phyloP scores from a whole-genome alignment of 345 rosid species.

The Lepidium aucheri region DNA sequence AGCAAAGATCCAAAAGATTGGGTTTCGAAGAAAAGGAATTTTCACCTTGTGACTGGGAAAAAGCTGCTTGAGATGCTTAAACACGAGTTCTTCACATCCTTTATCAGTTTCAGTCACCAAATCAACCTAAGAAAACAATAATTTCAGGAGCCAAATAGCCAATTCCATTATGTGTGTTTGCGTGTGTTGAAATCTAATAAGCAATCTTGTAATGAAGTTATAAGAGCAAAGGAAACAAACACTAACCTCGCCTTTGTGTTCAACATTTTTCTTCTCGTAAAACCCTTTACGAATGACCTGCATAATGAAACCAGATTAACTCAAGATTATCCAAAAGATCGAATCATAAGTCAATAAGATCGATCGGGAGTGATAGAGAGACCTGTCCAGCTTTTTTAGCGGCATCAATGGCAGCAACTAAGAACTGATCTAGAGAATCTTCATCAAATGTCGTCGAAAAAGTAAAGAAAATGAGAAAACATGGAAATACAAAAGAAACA shows the following conservation, averaged over 20 bases:
- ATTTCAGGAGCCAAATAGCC: neutral
- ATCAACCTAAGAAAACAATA: constrained; percentile 53
- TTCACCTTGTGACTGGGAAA: constrained; percentile 71
- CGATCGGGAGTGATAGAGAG: neutral
- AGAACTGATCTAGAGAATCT: constrained; percentile 53
- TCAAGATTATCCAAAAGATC: neutral
- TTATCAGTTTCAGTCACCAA: constrained; percentile 97
- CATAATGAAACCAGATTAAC: neutral
- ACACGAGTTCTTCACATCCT: constrained; percentile 87
- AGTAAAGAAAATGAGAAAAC: neutral
- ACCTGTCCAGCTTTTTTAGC: constrained; percentile 90
- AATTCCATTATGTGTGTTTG: neutral
- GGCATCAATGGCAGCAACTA: constrained; percentile 76
- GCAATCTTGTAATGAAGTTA: neutral
- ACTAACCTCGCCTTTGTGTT: constrained; percentile 85
- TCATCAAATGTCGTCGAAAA: neutral
- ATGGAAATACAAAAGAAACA: neutral
- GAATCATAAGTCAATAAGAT: neutral
- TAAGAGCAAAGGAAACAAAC: neutral
- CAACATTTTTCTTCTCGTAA: constrained; percentile 78
- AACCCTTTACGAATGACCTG: constrained; percentile 79
- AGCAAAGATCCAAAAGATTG: neutral
- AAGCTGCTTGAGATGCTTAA: constrained; percentile 60
- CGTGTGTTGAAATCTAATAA: neutral
- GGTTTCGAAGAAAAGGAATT: neutral